These are phyloP conservation scores for Rosa chinensis DNA, from an alignment of 306 rosid species.

Conservation along the genomic window DNA sequence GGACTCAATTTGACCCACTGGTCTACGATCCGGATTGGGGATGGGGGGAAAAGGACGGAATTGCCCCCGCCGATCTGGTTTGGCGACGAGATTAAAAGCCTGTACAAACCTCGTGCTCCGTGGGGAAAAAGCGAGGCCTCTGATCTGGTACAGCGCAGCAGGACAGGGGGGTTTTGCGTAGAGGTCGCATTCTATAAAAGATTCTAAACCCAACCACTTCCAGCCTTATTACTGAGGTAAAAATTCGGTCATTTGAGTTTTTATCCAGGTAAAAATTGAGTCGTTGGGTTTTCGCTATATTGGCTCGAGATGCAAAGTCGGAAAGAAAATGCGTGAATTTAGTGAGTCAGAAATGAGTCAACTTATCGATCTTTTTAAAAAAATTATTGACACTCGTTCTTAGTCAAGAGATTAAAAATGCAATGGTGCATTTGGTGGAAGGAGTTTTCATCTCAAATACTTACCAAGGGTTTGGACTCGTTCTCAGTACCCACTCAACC, in stretches of 20 bases:
- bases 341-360: no score
- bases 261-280: no score
- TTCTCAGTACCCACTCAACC: no score
- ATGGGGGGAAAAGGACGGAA: neutral
- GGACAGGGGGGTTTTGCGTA: constrained; percentile 7
- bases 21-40: neutral
- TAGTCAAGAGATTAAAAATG: no score
- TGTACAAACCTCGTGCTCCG: neutral
- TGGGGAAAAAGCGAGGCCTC: neutral
- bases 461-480: neutral
- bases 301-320: neutral
- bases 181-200: neutral
- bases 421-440: neutral
- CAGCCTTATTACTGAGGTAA: neutral
- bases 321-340: neutral
- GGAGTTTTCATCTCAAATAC: neutral
- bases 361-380: neutral
- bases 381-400: no score
- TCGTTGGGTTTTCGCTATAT: neutral
- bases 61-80: neutral
- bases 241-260: no score
- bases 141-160: constrained; percentile 12
- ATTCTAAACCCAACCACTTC: neutral
- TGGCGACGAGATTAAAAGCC: neutral
- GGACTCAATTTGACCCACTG: constrained; percentile 9